Conservation (phyloP, 116 monocot species). For the Trichopus zeylanicus region DNA sequence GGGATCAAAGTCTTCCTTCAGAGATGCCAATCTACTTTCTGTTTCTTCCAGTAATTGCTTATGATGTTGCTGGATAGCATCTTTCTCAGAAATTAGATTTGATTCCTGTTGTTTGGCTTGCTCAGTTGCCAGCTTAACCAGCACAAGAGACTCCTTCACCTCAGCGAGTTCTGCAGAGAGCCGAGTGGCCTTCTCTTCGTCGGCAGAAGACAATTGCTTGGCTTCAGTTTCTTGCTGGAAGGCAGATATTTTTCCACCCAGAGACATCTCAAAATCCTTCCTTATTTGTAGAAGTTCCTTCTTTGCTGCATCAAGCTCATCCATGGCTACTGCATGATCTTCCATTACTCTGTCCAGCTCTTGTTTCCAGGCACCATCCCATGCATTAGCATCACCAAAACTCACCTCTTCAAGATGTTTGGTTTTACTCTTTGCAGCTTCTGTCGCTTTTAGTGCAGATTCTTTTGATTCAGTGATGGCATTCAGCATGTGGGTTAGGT, state of each 20-base stretch:
- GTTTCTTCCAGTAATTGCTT: conserved; percentile 40
- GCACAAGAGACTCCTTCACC: conserved; percentile 46
- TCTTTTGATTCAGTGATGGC: conserved; percentile 57
- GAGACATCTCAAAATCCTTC: conserved; percentile 55
- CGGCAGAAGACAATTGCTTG: conserved; percentile 26
- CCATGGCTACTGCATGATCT: conserved; percentile 35
- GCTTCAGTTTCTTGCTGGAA: conserved; percentile 44
- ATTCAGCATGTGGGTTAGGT: conserved; percentile 47
- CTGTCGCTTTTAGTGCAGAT: conserved; percentile 37
- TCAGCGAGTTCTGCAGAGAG: conserved; percentile 38
- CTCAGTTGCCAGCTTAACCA: conserved; percentile 49
- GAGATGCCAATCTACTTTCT: conserved; percentile 33
- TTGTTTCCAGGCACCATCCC: conserved; percentile 22
- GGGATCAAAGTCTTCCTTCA: conserved; percentile 51
- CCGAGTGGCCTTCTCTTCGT: conserved; percentile 33
- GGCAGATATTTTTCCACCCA: conserved; percentile 49
- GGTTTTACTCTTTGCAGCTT: conserved; percentile 46
- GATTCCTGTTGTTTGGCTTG: conserved; percentile 57
- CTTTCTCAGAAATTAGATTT: conserved; percentile 50
- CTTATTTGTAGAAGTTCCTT: conserved; percentile 53
- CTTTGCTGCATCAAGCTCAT: conserved; percentile 58
- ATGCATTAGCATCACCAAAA: conserved; percentile 10
- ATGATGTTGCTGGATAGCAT: conserved; percentile 21
- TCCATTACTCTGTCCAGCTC: conserved; percentile 52
- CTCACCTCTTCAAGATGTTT: conserved; percentile 30